These are phyloP conservation scores for Sclerotinia subarctica DNA, from an alignment of 2,329 filamentous ascomycete species.

Conservation along the genomic window DNA sequence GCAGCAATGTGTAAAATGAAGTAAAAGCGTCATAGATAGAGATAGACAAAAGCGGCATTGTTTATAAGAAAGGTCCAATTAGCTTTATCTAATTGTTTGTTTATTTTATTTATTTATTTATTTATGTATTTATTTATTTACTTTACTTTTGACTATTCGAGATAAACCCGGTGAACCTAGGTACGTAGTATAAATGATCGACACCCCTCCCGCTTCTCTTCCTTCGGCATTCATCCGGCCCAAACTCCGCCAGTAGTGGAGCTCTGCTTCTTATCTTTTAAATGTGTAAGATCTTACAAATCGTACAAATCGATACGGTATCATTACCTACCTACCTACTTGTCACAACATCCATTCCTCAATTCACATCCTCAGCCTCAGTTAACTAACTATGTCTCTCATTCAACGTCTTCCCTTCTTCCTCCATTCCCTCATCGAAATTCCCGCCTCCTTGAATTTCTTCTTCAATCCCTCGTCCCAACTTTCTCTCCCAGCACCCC, in stretches of 20 bases:
- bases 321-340: too few relatives aligned
- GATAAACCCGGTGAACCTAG: too few relatives aligned
- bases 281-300: too few relatives aligned
- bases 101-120: too few relatives aligned
- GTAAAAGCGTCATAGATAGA: neutral
- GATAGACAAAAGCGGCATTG: neutral
- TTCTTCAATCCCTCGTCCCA: slow-evolving; percentile 38
- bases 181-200: too few relatives aligned
- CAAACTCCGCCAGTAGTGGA: neutral
- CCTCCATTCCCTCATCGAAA: slow-evolving; percentile 40
- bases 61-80: neutral
- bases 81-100: too few relatives aligned
- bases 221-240: neutral
- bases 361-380: neutral
- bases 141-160: too few relatives aligned
- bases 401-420: slow-evolving; percentile 29
- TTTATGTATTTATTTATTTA: too few relatives aligned
- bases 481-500: slow-evolving; percentile 36
- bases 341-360: neutral
- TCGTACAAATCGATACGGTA: neutral
- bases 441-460: slow-evolving; percentile 41
- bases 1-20: too few relatives aligned
- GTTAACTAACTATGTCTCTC: slow-evolving; percentile 15
- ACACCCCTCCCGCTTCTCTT: neutral
- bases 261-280: neutral